Percentiles rank a stretch among this genome's conserved stretches.
These are phyloP conservation scores for Parachaetomium inaequale DNA, from an alignment of 495 filamentous ascomycete species.

Conservation along the genomic window DNA sequence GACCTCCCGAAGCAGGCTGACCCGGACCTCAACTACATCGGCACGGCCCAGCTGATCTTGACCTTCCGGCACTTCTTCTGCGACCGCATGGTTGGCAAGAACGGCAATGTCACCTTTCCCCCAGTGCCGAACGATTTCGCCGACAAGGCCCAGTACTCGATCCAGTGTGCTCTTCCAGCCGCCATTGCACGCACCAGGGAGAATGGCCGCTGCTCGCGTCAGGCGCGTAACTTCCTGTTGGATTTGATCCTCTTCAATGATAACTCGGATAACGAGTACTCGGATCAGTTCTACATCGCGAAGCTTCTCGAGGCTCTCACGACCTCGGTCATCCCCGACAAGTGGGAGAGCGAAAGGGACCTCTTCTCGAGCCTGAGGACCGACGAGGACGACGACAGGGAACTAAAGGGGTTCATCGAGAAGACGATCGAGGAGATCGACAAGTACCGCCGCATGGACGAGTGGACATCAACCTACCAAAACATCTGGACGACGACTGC, in stretches of 20 bases:
- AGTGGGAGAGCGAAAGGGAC: constrained; percentile 53
- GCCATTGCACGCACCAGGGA: constrained; percentile 78
- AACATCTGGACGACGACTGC: constrained; percentile 85
- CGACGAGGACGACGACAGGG: constrained; percentile 40
- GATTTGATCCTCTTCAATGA: constrained; percentile 91
- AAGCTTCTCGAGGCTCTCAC: constrained; percentile 75
- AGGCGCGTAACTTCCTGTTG: constrained; percentile 73
- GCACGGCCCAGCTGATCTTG: constrained; percentile 75
- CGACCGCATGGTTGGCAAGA: constrained; percentile 44
- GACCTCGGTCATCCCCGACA: constrained; percentile 63
- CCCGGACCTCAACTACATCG: constrained; percentile 65
- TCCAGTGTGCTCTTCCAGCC: constrained; percentile 75
- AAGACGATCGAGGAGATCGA: constrained; percentile 81
- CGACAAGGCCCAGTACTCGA: constrained; percentile 72
- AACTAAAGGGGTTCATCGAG: constrained; percentile 54
- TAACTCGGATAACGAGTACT: constrained; percentile 81
- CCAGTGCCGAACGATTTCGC: constrained; percentile 85
- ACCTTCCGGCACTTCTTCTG: constrained; percentile 88
- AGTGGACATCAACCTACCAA: constrained; percentile 87
- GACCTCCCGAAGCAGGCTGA: constrained; percentile 68
- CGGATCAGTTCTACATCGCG: constrained; percentile 83
- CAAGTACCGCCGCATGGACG: constrained; percentile 85
- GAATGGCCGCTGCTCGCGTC: constrained; percentile 69
- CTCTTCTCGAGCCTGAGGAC: constrained; percentile 31
- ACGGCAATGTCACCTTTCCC: constrained; percentile 55